These are phyloP conservation scores for Vicia villosa DNA, from an alignment of 306 rosid genomes.

Conservation along the genomic window DNA sequence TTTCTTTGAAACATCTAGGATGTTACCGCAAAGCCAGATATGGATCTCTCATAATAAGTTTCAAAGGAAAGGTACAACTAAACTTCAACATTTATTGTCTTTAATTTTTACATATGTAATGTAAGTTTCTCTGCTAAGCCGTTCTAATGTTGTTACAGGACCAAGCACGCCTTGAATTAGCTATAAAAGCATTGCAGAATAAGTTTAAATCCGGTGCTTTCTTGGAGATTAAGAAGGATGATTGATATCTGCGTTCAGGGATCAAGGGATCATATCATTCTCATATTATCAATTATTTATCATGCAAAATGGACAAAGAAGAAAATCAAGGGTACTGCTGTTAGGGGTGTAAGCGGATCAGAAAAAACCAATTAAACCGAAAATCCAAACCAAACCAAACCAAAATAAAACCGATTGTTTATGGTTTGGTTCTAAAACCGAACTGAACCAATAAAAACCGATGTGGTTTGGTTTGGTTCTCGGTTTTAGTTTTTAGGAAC, in stretches of 20 bases:
- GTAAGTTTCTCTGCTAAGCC: background rate
- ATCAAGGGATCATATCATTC: constrained; percentile 26
- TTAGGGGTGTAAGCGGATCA: no score
- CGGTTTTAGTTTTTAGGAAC: no score
- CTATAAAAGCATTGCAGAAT: constrained; percentile 53
- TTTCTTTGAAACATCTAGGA: constrained; percentile 53
- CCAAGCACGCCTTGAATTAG: constrained; percentile 58
- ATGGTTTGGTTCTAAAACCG: no score
- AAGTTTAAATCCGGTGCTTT: constrained; percentile 68
- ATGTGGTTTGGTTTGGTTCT: no score
- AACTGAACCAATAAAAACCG: no score
- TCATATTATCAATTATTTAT: constrained; percentile 15
- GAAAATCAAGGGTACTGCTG: constrained; percentile 25
- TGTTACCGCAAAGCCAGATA: constrained; percentile 67
- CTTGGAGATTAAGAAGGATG: constrained; percentile 46
- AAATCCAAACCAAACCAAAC: no score
- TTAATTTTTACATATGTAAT: background rate
- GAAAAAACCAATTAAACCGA: no score
- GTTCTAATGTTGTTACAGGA: constrained; percentile 54
- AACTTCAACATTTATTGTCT: constrained; percentile 13
- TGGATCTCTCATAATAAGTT: constrained; percentile 57
- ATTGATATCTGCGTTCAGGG: constrained; percentile 34
- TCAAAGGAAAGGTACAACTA: constrained; percentile 71
- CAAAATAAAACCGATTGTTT: no score
- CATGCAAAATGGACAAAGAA: constrained; percentile 22